Evolutionary conservation across 306 rosid species (phyloP).

Genomic region (Bauhinia variegata): DNA sequence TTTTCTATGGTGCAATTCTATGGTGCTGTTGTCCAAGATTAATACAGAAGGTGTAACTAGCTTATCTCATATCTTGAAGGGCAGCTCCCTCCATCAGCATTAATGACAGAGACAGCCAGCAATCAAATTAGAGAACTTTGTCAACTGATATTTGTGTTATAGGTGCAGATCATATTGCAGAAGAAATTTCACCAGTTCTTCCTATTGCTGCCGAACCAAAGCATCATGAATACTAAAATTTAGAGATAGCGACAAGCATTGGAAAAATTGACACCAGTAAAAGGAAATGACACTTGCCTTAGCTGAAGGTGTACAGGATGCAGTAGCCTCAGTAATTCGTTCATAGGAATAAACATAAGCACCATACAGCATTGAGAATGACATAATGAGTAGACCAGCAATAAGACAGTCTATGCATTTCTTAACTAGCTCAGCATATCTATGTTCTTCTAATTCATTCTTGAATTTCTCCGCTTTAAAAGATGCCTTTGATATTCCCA

Average conservation of each 20-base stretch:
- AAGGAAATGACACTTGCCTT: constrained; percentile 56
- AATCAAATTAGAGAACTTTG: neutral
- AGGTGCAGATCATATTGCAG: neutral
- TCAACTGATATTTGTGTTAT: neutral
- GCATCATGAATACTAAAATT: neutral
- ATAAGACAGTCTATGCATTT: constrained; percentile 84
- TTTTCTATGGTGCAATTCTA: constrained; percentile 20
- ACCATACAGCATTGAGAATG: constrained; percentile 60
- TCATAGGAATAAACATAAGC: constrained; percentile 68
- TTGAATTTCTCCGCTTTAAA: constrained; percentile 77
- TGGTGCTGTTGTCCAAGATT: constrained; percentile 1
- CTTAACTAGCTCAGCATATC: constrained; percentile 69
- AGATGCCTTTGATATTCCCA: constrained; percentile 73
- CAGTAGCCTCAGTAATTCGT: constrained; percentile 69
- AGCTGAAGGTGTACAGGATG: constrained; percentile 61
- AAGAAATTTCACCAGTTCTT: constrained; percentile 3
- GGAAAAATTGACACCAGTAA: constrained; percentile 9
- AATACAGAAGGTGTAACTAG: constrained; percentile 7
- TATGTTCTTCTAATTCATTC: constrained; percentile 69
- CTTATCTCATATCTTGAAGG: constrained; percentile 6
- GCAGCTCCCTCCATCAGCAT: constrained; percentile 13
- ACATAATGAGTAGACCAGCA: constrained; percentile 79
- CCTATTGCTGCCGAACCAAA: constrained; percentile 4
- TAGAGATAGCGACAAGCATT: neutral
- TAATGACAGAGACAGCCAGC: neutral